Evolutionary conservation across 768 basidiomycete genomes (phyloP), one percentile per base, ranked within the genome.

Genomic region (Hemileccinum rubropunctum): DNA sequence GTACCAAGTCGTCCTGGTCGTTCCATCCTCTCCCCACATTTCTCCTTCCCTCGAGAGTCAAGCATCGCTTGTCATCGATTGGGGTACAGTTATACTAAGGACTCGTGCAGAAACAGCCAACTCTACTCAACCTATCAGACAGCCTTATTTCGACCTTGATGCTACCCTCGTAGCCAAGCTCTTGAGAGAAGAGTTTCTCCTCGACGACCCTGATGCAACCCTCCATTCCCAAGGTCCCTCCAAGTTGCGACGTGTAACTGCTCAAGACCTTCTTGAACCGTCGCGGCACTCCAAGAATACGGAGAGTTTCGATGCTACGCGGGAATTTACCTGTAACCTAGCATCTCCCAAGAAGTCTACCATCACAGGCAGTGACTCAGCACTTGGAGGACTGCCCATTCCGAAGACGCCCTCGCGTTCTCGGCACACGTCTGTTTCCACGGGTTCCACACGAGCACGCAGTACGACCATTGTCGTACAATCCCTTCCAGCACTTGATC

Each of bases 21-120:
- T 73, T 37, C 74, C 76, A 6, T 56, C 69, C 3, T 54, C 63
- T 28, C 63, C 69, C 14, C 65, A 63, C 8, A 62, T 70, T 4
- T 74, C 79, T 37, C 57, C 64, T 15, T 79, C 73, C 53, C 68
- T 86, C 33, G 79, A 74, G 50, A 70, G 71, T 18, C 82, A 84
- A 45, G 83, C 82, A 0, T 78, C 81, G 0, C 59, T 71, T 6
- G 73, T 74, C 34, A 59, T 82, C 26, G 78, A 82, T 48, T 85
- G 80, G 80, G 66, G 65, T 30, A 56, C 59, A 17, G 72, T 73
- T 27, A 58, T 78, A 35, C 57, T 79, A 7, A 67, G 62, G 28
- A 56, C 60, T 35, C 64, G 65, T 13, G 28, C 59, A 27, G 68
- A 68, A 18, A 4, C 53, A 20, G n/a, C 14, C 2, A 42, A 45